A percentile compares a stretch with the other conserved stretches of the same genome.
These are phyloP conservation scores for Seminavis robusta DNA, from an alignment of 108 stramenopile genomes.

Conservation along the genomic window DNA sequence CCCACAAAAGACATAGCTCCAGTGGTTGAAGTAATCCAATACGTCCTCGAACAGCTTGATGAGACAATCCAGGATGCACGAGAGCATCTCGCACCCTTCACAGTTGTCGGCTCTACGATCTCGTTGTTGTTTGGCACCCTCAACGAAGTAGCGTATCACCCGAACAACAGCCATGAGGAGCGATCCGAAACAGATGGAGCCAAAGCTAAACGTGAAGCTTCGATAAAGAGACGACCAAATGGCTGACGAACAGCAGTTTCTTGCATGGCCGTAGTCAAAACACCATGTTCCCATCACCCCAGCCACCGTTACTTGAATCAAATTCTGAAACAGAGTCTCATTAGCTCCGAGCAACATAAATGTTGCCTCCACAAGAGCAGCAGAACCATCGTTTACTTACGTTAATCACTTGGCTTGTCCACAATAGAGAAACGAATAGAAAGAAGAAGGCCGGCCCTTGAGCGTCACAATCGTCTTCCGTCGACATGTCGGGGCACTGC, in stretches of 20 bases:
- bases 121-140: slow-evolving; percentile 31
- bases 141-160: slow-evolving; percentile 31
- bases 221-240: slow-evolving; percentile 39
- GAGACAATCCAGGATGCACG: slow-evolving; percentile 39
- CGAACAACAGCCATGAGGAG: slow-evolving; percentile 53
- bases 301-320: slow-evolving; percentile 62
- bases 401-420: slow-evolving; percentile 62
- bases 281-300: slow-evolving; percentile 88
- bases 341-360: not conserved
- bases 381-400: slow-evolving; percentile 26
- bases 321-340: slow-evolving; percentile 23
- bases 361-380: not conserved
- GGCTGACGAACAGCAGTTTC: slow-evolving; percentile 41
- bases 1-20: slow-evolving; percentile 71
- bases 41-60: slow-evolving; percentile 39
- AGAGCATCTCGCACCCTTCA: slow-evolving; percentile 7
- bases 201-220: slow-evolving; percentile 55
- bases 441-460: slow-evolving; percentile 17
- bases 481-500: slow-evolving; percentile 27
- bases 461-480: slow-evolving; percentile 8
- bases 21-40: slow-evolving; percentile 69
- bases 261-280: slow-evolving; percentile 40
- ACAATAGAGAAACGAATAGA: slow-evolving; percentile 56
- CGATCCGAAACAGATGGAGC: slow-evolving; percentile 77
- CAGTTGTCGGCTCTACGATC: slow-evolving; percentile 9